phyloP scores from a whole-genome alignment of 2,329 filamentous ascomycete species.

The Calycina marina region DNA sequence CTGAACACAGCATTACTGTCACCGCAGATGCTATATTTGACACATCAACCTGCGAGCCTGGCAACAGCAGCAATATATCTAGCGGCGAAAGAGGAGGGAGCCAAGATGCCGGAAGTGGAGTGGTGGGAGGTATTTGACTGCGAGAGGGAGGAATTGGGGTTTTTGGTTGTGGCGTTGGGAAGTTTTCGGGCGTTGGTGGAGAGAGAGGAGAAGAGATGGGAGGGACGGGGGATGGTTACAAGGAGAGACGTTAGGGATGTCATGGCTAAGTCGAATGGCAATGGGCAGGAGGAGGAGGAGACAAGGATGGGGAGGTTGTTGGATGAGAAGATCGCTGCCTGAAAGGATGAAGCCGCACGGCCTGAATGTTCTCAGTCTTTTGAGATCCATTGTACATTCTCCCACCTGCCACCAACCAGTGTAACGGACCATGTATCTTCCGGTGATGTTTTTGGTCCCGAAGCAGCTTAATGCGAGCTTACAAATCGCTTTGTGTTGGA shows the following conservation, averaged over 20 bases:
- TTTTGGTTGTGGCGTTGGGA: slow-evolving; percentile 72
- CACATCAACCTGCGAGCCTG: slow-evolving; percentile 75
- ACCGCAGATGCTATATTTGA: slow-evolving; percentile 79
- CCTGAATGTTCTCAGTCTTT: no score
- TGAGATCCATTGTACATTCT: no score
- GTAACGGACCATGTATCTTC: no score
- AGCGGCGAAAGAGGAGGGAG: slow-evolving; percentile 61
- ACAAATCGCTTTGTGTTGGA: no score
- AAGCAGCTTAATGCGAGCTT: no score
- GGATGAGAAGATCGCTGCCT: slow-evolving; percentile 13
- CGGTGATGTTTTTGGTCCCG: no score
- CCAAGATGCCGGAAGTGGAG: slow-evolving; percentile 66
- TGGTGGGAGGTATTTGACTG: slow-evolving; percentile 99
- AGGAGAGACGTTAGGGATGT: slow-evolving; percentile 13
- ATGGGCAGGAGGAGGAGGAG: slow-evolving; percentile 16
- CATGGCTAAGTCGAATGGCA: slow-evolving; percentile 5
- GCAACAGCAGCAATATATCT: slow-evolving; percentile 84
- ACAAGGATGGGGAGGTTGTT: slow-evolving; percentile 18
- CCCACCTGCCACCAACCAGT: no score
- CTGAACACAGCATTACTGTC: slow-evolving; percentile 78
- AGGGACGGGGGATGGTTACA: slow-evolving; percentile 13
- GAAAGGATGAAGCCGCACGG: no score
- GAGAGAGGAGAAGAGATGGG: slow-evolving; percentile 14
- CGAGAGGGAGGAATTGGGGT: slow-evolving; percentile 85
- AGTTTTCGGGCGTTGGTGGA: slow-evolving; percentile 51